Percentiles rank a stretch among this genome's conserved stretches.
phyloP scores from a whole-genome alignment of 2,329 filamentous ascomycete genomes.

The Fusarium algeriense region DNA sequence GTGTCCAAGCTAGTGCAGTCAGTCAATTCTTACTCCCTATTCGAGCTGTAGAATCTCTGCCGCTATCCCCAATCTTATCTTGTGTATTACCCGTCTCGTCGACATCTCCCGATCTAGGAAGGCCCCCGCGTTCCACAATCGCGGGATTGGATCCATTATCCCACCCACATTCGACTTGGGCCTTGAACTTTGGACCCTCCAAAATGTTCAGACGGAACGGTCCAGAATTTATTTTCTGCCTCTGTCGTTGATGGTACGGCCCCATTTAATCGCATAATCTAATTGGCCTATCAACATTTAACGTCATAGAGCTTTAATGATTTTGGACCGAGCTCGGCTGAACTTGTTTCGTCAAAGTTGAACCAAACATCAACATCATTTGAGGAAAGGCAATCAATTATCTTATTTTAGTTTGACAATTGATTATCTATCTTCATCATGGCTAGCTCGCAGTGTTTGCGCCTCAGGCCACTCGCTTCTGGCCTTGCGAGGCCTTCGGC shows the following conservation, averaged over 20 bases:
- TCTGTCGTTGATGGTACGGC: not conserved
- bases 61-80: slow-evolving; percentile 28
- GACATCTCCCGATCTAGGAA: slow-evolving; percentile 27
- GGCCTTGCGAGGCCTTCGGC: slow-evolving; percentile 40
- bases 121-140: slow-evolving; percentile 31
- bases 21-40: slow-evolving; percentile 1
- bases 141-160: slow-evolving; percentile 35
- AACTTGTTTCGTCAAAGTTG: slow-evolving; percentile 20
- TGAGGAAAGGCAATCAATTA: not conserved
- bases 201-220: slow-evolving; percentile 2
- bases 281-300: slow-evolving; percentile 16
- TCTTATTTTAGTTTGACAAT: not conserved
- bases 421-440: slow-evolving; percentile 25
- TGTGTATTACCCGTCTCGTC: slow-evolving; percentile 27
- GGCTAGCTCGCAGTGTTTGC: slow-evolving; percentile 42
- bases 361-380: slow-evolving; percentile 7
- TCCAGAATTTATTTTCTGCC: not conserved
- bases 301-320: slow-evolving; percentile 38
- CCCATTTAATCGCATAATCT: slow-evolving; percentile 31
- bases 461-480: slow-evolving; percentile 39
- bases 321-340: slow-evolving; percentile 23
- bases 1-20: not conserved
- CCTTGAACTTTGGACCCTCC: slow-evolving; percentile 8
- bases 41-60: slow-evolving; percentile 4
- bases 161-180: slow-evolving; percentile 21